phyloP scores from a whole-genome alignment of 1,284 basidiomycete species.

The Ceratobasidium sp. region DNA sequence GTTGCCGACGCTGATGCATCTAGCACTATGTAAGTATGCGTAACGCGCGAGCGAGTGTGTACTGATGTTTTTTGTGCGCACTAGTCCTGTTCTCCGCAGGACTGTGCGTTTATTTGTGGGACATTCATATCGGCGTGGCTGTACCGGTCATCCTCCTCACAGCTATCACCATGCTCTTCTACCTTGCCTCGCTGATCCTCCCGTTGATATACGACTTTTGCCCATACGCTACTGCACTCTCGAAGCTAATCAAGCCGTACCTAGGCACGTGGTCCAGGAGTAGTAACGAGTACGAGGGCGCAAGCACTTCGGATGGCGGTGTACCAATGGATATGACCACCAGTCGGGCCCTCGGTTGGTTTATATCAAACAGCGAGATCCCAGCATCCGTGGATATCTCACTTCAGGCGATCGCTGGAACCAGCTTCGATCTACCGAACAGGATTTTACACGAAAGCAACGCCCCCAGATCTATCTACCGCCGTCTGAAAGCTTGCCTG shows the following conservation, averaged over 20 bases:
- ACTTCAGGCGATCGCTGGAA: slow-evolving; percentile 5
- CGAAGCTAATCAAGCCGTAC: neutral
- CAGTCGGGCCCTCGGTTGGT: neutral
- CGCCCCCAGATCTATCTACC: too few species aligned
- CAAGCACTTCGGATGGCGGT: neutral
- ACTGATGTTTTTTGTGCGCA: neutral
- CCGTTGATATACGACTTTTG: neutral
- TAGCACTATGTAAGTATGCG: neutral
- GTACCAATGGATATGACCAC: neutral
- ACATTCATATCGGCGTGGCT: neutral
- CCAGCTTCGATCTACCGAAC: neutral
- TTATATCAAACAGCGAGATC: neutral
- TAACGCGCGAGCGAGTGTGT: neutral
- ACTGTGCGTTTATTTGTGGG: slow-evolving; percentile 30
- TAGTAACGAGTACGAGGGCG: too few species aligned
- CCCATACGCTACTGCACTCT: slow-evolving; percentile 12
- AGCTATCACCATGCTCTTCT: neutral
- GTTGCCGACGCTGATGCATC: slow-evolving; percentile 6
- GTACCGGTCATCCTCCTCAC: slow-evolving; percentile 2
- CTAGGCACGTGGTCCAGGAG: neutral
- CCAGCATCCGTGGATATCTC: neutral
- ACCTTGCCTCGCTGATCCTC: neutral
- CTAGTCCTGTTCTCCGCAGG: slow-evolving; percentile 22
- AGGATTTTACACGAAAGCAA: too few species aligned
- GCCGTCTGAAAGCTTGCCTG: too few species aligned